Evolutionary conservation across 257 asterid genomes (phyloP), one percentile per base, ranked within the genome.

Genomic region (Cinchona pubescens): DNA sequence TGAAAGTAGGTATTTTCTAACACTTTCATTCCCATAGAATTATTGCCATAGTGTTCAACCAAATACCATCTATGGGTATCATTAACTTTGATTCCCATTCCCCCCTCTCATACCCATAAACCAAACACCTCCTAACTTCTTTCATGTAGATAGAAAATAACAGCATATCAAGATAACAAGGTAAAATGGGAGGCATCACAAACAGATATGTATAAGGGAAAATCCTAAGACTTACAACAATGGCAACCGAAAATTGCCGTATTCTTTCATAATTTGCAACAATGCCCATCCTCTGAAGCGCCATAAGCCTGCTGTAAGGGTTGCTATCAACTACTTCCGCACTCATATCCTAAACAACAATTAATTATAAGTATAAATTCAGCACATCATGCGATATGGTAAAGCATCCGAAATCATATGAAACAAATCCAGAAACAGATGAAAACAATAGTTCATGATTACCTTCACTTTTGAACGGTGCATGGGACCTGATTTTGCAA

Each of bases 231-330:
- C 97, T 79, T 78, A 94, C 99, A 85, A 94, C 94, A 75, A 94
- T 94, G 83, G 98, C 99, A 80, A 92, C 88, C 16, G 98, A 94
- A 80, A 84, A 92, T 10, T 90, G 92, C 65, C 97, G 88, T 56
- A 94, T 90, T 76, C 92, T 86, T 87, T 94, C 98, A 69, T 92
- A 94, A 81, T 94, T 94, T 29, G 87, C 91, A 80, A 94, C 99
- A 58, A 94, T 92, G 46, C 99, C 99, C 99, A 94, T 92, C 89
- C 99, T 89, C 65, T 94, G 96, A 78, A 94, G 97, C n/a, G 98
- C 97, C 99, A 94, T 94, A 74, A 94, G 97, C 83, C 99, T 86
- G 73, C 99, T 94, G 82, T 92, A 94, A 48, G 98, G 99, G 75
- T 94, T 94, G 92, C 96, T 94, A 74, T 91, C 97, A 69, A 93